These are phyloP conservation scores for Coix lacrymajobi DNA, from an alignment of 176 grass and related monocot genomes.

Conservation along the genomic window DNA sequence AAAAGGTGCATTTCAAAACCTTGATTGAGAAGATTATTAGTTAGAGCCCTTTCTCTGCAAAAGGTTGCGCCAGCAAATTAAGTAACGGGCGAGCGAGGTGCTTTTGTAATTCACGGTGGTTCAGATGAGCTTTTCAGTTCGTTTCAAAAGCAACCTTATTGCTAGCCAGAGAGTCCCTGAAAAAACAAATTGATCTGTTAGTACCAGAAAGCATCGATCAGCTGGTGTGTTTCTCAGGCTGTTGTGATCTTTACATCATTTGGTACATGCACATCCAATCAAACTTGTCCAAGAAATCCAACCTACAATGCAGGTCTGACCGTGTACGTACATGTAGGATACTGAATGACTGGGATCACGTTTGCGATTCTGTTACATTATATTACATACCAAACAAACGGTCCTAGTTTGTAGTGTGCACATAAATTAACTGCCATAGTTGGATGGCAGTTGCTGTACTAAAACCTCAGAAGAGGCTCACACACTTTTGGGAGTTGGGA, in stretches of 20 bases:
- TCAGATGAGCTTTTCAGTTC: slow-evolving; percentile 28
- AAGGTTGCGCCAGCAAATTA: background rate
- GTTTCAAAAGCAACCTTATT: slow-evolving; percentile 18
- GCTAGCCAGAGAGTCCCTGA: background rate
- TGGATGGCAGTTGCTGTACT: slow-evolving; percentile 8
- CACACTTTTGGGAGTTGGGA: background rate
- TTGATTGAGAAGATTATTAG: slow-evolving; percentile 28
- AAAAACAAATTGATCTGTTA: slow-evolving; percentile 22
- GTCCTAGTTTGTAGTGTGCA: background rate
- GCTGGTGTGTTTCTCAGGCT: background rate
- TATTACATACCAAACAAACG: background rate
- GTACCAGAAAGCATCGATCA: slow-evolving; percentile 36
- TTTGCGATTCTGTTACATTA: slow-evolving; percentile 9
- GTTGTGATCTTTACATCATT: slow-evolving; percentile 11
- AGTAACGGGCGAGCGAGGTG: background rate
- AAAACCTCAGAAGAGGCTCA: background rate
- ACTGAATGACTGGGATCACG: background rate
- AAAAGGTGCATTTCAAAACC: slow-evolving; percentile 1
- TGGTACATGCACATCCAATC: background rate
- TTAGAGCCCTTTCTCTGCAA: slow-evolving; percentile 9
- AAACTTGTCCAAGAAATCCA: background rate
- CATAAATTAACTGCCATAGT: background rate
- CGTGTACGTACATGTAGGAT: background rate
- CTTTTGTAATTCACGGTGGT: slow-evolving; percentile 17
- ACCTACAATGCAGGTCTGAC: background rate